These are phyloP conservation scores for Ceriops tagal DNA, from an alignment of 345 rosid species.

Conservation along the genomic window DNA sequence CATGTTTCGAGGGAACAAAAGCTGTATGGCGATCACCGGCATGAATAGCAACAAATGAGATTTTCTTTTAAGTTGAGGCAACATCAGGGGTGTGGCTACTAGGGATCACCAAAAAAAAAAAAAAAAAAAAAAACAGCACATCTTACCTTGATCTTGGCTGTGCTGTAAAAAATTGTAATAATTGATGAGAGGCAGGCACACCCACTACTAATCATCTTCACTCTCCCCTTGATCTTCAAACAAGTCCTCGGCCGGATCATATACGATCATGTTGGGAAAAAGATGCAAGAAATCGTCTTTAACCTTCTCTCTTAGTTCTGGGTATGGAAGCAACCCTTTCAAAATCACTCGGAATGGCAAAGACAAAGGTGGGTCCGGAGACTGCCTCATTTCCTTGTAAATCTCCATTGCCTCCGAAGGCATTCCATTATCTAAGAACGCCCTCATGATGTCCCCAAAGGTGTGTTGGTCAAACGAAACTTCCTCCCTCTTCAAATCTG, in stretches of 20 bases:
- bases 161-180: background rate
- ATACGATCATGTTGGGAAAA: conserved; percentile 81
- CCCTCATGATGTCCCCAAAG: conserved; percentile 79
- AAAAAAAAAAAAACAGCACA: background rate
- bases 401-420: conserved; percentile 72
- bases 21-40: no score
- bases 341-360: conserved; percentile 84
- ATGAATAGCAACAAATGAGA: no score
- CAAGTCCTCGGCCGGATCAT: conserved; percentile 82
- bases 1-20: no score
- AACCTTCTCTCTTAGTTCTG: conserved; percentile 73
- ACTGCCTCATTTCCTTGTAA: conserved; percentile 79
- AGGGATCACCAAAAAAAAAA: no score
- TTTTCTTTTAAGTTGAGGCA: no score
- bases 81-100: no score
- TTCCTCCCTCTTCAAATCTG: conserved; percentile 69
- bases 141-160: background rate
- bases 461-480: conserved; percentile 90
- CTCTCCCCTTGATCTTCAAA: conserved; percentile 52
- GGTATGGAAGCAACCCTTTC: conserved; percentile 82
- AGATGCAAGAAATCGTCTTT: conserved; percentile 88
- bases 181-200: background rate
- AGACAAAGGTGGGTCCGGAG: conserved; percentile 83
- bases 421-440: conserved; percentile 58
- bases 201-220: conserved; percentile 38